These are phyloP conservation scores for Mentha longifolia DNA, from an alignment of 257 asterid genomes.

Conservation along the genomic window DNA sequence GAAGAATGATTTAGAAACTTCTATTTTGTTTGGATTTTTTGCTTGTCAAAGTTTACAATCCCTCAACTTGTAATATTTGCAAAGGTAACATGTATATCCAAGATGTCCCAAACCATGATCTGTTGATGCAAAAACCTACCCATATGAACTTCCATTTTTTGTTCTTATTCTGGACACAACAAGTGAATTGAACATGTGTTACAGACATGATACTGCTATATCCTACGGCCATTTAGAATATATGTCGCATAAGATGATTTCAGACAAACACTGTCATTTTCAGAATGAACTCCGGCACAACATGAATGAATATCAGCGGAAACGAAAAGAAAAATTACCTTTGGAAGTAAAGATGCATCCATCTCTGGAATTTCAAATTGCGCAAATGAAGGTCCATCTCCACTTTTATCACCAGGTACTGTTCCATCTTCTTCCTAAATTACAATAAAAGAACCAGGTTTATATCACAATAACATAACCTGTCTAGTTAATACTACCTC, in stretches of 20 bases:
- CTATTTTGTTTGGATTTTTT: too few species aligned
- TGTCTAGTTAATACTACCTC: constrained; percentile 21
- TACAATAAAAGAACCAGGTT: constrained; percentile 15
- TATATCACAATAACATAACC: constrained; percentile 29
- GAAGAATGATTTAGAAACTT: constrained; percentile 1
- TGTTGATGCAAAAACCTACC: constrained; percentile 1
- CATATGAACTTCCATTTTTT: neutral
- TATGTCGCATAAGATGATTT: neutral
- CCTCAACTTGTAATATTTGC: too few species aligned
- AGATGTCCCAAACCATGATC: neutral
- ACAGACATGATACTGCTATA: constrained; percentile 20
- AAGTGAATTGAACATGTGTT: constrained; percentile 5
- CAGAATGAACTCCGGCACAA: constrained; percentile 11
- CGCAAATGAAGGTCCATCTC: constrained; percentile 38
- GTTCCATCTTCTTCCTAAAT: constrained; percentile 53
- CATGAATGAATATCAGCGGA: constrained; percentile 17
- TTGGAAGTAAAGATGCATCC: constrained; percentile 46
- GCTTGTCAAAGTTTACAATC: too few species aligned
- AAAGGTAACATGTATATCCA: neutral
- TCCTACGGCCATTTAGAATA: constrained; percentile 1
- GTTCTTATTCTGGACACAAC: constrained; percentile 3
- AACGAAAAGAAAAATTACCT: constrained; percentile 45
- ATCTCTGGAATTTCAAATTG: constrained; percentile 79
- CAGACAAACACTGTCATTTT: neutral
- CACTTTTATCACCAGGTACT: constrained; percentile 37